These are phyloP conservation scores for Chrysoporthe puriensis DNA, from an alignment of 2,329 filamentous ascomycete genomes.

Conservation along the genomic window DNA sequence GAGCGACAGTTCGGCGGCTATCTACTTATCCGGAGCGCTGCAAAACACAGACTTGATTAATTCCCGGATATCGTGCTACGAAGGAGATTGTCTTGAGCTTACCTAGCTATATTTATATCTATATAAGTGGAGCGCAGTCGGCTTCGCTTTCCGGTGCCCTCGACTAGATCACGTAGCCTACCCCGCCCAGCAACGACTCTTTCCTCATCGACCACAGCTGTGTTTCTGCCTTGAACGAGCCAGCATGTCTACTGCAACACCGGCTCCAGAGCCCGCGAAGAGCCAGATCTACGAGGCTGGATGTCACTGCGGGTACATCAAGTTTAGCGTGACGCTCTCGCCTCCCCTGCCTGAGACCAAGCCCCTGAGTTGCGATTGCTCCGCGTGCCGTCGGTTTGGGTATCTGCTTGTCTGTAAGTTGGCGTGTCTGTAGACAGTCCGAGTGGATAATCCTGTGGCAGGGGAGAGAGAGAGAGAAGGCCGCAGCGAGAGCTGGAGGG, in stretches of 20 bases:
- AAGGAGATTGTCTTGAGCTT: background rate
- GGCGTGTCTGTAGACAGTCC: background rate
- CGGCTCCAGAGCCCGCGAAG: constrained; percentile 25
- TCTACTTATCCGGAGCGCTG: no score
- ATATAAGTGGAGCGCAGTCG: background rate
- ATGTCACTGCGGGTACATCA: constrained; percentile 58
- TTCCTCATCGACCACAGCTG: background rate
- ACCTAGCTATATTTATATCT: background rate
- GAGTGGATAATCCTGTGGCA: background rate
- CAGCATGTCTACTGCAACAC: constrained; percentile 21
- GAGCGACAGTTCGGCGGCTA: no score
- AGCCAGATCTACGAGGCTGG: constrained; percentile 50
- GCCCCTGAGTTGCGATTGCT: constrained; percentile 57
- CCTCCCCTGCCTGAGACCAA: constrained; percentile 51
- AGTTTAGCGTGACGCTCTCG: constrained; percentile 51
- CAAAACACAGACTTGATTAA: background rate
- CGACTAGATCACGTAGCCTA: background rate
- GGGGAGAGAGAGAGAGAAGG: background rate
- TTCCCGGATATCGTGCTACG: background rate
- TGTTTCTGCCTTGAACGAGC: constrained; percentile 28
- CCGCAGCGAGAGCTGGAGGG: background rate
- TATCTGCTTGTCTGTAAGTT: constrained; percentile 54
- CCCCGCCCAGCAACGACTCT: background rate
- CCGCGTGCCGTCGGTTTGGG: constrained; percentile 54
- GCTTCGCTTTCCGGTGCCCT: background rate